Evolutionary conservation across 2,329 filamentous ascomycete genomes (phyloP), one percentile per base, ranked within the genome.

Genomic region (Phyllosticta ampelicida): DNA sequence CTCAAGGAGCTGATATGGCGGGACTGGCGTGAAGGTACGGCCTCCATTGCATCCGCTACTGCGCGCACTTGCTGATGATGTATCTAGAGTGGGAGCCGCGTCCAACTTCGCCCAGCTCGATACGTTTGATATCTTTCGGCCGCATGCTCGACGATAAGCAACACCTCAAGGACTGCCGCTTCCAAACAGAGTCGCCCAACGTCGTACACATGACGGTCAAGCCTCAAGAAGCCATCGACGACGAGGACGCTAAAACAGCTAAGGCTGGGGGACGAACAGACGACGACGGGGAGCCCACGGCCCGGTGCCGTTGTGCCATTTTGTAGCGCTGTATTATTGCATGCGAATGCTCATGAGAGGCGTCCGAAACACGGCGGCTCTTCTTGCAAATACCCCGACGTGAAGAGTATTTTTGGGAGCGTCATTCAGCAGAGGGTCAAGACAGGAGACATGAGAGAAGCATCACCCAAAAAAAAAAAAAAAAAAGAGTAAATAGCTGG

Each of bases 161-260:
- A 60, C 83, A 83, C 63, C 73, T 97, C 62, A 90, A 85, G 76
- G 90, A 91, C 63, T 91, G 89, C 67, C 86, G 84, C 61, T 90
- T 95, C 68, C 87, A 83, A 67, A 78, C 79, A 28, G 86, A 90
- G 62, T 77, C 80, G 10, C 83, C 88, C 8, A 95, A 95, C 64
- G 88, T 95, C 26, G 85, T 96, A n/a, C 90, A 96, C 72, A 95
- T 96, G 90, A 92, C 88, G 5, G 85, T 96, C 65, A 87, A 89
- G 65, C 90, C 90, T 2, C 86, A 90, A 68, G 89, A 95, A 68
- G 81, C 87, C 48, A 77, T 92, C 61, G 86, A 95, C 63, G 90
- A 94, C 67, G 84, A 86, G 63, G 86, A 89, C 64, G 84, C 86
- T 59, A 86, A 86, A 68, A 81, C 58, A 79, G 81, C 60, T 87